Conservation (phyloP, 805 yeast genomes). For the Candida dajiaensis region DNA sequence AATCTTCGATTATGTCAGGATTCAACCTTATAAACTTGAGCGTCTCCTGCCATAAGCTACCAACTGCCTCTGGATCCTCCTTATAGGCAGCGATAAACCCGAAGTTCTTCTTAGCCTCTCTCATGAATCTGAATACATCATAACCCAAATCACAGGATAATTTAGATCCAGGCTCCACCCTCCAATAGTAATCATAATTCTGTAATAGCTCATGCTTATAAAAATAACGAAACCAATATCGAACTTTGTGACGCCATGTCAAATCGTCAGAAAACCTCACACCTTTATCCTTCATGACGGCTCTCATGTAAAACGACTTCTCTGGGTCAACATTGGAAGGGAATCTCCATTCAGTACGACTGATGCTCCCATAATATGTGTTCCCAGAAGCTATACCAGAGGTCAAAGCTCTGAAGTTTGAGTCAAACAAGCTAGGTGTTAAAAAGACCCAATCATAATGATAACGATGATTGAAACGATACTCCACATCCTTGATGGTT, state of each 20-base stretch:
- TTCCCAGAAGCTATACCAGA: constrained; percentile 45
- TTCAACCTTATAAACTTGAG: constrained; percentile 35
- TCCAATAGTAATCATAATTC: constrained; percentile 63
- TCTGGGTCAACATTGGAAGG: constrained; percentile 55
- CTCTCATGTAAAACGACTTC: constrained; percentile 35
- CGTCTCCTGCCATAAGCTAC: constrained; percentile 49
- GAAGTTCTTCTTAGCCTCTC: constrained; percentile 44
- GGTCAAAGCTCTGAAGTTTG: constrained; percentile 42
- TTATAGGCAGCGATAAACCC: constrained; percentile 61
- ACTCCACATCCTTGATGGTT: constrained; percentile 55
- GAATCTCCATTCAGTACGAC: constrained; percentile 55
- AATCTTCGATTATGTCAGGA: constrained; percentile 31
- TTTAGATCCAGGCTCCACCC: constrained; percentile 61
- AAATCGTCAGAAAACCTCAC: constrained; percentile 51
- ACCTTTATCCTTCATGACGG: constrained; percentile 31
- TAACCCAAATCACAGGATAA: constrained; percentile 54
- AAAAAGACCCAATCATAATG: constrained; percentile 75
- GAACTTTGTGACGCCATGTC: constrained; percentile 59
- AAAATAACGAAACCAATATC: constrained; percentile 44
- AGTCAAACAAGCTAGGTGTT: constrained; percentile 54
- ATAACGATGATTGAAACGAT: constrained; percentile 51
- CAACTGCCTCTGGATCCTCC: constrained; percentile 50
- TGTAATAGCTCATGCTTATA: constrained; percentile 50
- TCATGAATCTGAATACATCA: constrained; percentile 60
- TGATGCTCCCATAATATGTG: constrained; percentile 54